Base-by-base conservation (phyloP, 1,284 basidiomycete genomes). In the Ganoderma lingzhi region DNA sequence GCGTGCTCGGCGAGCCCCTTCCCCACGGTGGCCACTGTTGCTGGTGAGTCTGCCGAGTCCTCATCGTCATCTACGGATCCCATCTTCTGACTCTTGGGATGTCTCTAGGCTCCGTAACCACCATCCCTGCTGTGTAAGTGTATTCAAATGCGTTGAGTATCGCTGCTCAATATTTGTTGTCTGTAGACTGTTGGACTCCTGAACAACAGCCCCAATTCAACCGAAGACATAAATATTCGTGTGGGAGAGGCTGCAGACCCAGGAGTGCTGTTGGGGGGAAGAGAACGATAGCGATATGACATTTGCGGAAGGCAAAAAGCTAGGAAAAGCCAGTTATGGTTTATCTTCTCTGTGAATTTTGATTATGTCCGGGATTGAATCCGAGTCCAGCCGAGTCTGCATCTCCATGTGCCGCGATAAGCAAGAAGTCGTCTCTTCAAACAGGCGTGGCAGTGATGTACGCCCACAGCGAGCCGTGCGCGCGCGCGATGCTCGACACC, bases 361-460 rank as follows among this genome's bases (percentile, higher is more conserved):
- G 23, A 23, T 23, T 23, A 23, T 23, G 23, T 23, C 23, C 23
- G 23, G 23, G 23, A 23, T 23, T 23, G 23, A 23, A 23, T 23
- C 23, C 23, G 23, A 23, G 23, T 23, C 23, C 23, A 23, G 23
- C 23, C 23, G 23, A 23, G 23, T 23, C 23, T 23, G 23, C 23
- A 23, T 23, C 23, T 23, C 23, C 23, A 23, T 23, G 23, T 23
- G 23, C 23, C 23, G 23, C 23, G 23, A 23, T 23, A 23, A 23
- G 23, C 23, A 23, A 23, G 23, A 23, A 23, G 23, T 23, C 23
- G 23, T 23, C 23, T 23, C 59, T 39, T 44, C 60, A 70, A 23
- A 84, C 81, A 9, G 91, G 90, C 23, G 87, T 84, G 37, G 90
- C 91, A 51, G 89, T 82, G 67, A 92, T 85, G 74, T 91, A 86